These are phyloP conservation scores for Sporothrix curviconia DNA, from an alignment of 2,329 filamentous ascomycete genomes.

Conservation along the genomic window DNA sequence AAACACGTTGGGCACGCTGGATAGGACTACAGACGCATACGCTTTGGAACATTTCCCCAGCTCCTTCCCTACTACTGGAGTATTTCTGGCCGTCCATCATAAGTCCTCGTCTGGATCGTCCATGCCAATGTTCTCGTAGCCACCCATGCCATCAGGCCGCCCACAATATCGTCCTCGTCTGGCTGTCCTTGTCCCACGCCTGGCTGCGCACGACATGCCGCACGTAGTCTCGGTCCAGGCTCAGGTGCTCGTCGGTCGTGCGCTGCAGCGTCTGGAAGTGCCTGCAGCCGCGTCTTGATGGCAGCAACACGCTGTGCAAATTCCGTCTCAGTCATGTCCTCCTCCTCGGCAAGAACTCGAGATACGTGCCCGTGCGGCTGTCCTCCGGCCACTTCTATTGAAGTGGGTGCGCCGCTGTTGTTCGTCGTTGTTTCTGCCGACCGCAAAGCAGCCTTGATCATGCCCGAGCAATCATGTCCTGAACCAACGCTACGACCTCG, in stretches of 20 bases:
- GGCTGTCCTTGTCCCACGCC: constrained; percentile 40
- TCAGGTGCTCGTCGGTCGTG: constrained; percentile 48
- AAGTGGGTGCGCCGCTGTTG: not conserved
- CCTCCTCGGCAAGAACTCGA: constrained; percentile 43
- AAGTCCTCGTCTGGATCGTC: constrained; percentile 7
- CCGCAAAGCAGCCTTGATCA: constrained; percentile 49
- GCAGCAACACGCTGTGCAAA: constrained; percentile 43
- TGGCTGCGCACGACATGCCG: constrained; percentile 36
- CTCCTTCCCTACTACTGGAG: not conserved
- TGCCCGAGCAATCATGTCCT: constrained; percentile 49
- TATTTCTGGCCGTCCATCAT: constrained; percentile 8
- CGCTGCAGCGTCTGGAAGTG: constrained; percentile 42
- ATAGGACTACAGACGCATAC: too few relatives aligned
- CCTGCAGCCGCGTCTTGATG: constrained; percentile 36
- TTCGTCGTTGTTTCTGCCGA: constrained; percentile 14
- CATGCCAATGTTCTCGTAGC: too few relatives aligned
- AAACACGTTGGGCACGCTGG: too few relatives aligned
- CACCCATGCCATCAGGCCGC: not conserved
- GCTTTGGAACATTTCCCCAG: not conserved
- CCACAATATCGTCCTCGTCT: not conserved
- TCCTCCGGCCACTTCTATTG: constrained; percentile 13
- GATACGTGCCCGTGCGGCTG: constrained; percentile 37
- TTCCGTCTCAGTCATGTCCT: constrained; percentile 42
- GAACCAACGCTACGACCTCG: constrained; percentile 41
- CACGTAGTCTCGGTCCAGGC: constrained; percentile 51